phyloP scores from a whole-genome alignment of 2,329 filamentous ascomycete genomes.

The Ambrosiella beaveri region DNA sequence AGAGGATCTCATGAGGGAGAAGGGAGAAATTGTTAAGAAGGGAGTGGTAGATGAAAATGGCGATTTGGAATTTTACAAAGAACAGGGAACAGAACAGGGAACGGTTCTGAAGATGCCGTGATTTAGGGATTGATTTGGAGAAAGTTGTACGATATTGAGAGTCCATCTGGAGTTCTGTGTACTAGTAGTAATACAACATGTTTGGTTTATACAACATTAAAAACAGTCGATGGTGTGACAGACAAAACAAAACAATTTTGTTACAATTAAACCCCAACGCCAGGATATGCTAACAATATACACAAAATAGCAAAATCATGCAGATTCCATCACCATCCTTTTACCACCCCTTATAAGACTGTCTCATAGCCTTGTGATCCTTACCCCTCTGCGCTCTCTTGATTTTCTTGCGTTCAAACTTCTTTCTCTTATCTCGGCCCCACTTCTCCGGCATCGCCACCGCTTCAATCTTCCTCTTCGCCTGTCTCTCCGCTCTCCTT shows the following conservation, averaged over 20 bases:
- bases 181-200: no score
- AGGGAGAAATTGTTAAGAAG: constrained; percentile 56
- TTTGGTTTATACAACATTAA: constrained; percentile 16
- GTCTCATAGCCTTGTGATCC: constrained; percentile 54
- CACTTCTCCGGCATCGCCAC: constrained; percentile 66
- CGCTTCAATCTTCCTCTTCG: constrained; percentile 79
- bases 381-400: constrained; percentile 61
- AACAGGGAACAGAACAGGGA: background rate
- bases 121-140: background rate
- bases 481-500: constrained; percentile 54
- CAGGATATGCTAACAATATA: background rate
- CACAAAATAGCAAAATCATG: constrained; percentile 3
- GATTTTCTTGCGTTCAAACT: constrained; percentile 68
- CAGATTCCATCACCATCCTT: background rate
- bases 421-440: constrained; percentile 64
- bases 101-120: no score
- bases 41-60: constrained; percentile 57
- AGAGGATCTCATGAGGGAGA: constrained; percentile 60
- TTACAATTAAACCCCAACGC: background rate
- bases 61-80: constrained; percentile 81
- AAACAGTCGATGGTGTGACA: constrained; percentile 14
- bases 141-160: constrained; percentile 6
- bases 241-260: constrained; percentile 4
- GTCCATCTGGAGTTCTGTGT: background rate
- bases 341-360: constrained; percentile 43